Base-by-base conservation (phyloP, 768 basidiomycete species). In the Russula foetens region DNA sequence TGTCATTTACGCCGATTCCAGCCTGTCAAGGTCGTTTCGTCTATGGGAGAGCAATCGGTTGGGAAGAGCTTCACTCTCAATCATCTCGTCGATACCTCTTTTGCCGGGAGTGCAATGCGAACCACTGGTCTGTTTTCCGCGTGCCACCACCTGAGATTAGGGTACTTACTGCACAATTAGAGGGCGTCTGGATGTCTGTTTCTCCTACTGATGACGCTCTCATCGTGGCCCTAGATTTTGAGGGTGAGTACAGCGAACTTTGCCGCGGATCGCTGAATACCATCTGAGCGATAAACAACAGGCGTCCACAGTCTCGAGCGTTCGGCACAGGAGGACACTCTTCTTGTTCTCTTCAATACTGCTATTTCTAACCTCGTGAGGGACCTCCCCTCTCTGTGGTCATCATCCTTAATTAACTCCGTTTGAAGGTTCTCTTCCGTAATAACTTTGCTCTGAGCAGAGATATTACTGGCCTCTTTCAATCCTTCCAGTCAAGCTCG, bases 171-270 rank as follows among this genome's bases (percentile, higher is more conserved):
- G 33, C 7, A 23, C 66, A 21, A 66, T 31, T 65, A 67, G 81
- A 84, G 72, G 84, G 84, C 3, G 81, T 85, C 1, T 85, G 84
- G 84, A 81, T 85, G 78, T 84, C 84, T 0, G 81, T 82, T 12
- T 83, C 84, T 1, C 85, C 84, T 0, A 84, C 83, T 0, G 72
- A 78, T 52, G 79, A 83, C 23, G 70, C 71, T 0, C 67, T 86
- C 17, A 72, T 85, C 14, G 83, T 85, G 1, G 79, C 84, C 2
- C 74, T 85, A 7, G 84, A 85, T 63, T 86, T 85, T 52, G 85
- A 85, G 75, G 84, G 84, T 77, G 26, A 60, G 28, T 7, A 52
- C 23, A 7, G 6, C 45, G 31, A 24, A 0, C 7, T 14, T 19
- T 23, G 2, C 12, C 38, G n/a, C 24, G 15, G 8, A 21, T 5